Base-by-base conservation (phyloP, 2,329 filamentous ascomycete genomes). In the Ilyonectria destructans region DNA sequence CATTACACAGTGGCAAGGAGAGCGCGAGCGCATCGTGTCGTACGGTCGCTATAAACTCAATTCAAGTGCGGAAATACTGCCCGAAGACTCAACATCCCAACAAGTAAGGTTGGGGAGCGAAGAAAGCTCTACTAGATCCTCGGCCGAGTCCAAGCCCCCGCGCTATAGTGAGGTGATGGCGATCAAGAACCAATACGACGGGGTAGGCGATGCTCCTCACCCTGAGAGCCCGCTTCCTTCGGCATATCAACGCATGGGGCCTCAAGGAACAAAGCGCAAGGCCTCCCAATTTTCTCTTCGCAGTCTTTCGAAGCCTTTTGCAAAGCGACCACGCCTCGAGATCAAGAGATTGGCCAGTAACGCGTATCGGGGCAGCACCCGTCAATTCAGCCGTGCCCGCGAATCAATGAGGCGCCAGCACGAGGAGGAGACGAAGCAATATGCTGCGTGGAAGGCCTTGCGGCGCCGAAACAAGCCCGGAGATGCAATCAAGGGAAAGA, bases 281-380 rank as follows among this genome's bases (percentile, higher is more conserved):
- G 73, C 79, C 2, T 81, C 80, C 1, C 62, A 72, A 4, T 78
- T 80, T 61, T 80, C 78, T 10, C 65, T 81, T 23, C 71, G 71
- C 21, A 79, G 75, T 63, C 46, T 80, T 9, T 69, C 73, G 6
- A 72, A 65, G 23, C 69, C 77, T 17, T 64, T 79, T 15, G n/a
- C 62, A 31, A 75, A 75, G 54, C 62, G 69, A 37, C 66, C 73
- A 35, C 70, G 74, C 13, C 26, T 55, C 10, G 67, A 57, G 19
- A 40, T 75, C 31, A 76, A 79, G 29, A 78, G 73, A 56, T 71
- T 79, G 60, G 80, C 78, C 12, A 73, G 56, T 43, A 75, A 67
- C 19, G 68, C 80, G 23, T 80, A 73, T 55, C 71, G 62, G 5
- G 71, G 67, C 4, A 67, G 80, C 59, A 72, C 69, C 15, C 74